Evolutionary conservation across 2,329 filamentous ascomycete genomes (phyloP).

Genomic region (Pseudocercospora macadamiae): DNA sequence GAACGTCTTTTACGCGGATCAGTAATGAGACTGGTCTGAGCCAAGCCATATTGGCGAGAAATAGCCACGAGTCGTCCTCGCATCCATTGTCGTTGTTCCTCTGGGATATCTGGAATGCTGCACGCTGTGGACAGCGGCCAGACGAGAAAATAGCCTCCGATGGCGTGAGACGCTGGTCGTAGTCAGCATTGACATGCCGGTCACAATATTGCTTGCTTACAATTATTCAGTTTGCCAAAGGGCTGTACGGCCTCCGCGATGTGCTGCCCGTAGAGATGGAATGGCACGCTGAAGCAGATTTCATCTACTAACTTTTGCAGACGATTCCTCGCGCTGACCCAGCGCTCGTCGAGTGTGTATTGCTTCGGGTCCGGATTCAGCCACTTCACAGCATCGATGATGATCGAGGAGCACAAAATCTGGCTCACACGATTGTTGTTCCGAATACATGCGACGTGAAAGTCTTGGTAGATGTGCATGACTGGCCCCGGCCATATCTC

Average conservation of each 20-base stretch:
- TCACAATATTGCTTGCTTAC: neutral
- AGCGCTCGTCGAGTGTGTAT: conserved; percentile 7
- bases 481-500: conserved; percentile 13
- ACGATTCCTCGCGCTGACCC: neutral
- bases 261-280: conserved; percentile 11
- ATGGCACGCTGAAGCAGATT: conserved; percentile 17
- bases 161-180: neutral
- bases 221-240: neutral
- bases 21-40: conserved; percentile 4
- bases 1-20: conserved; percentile 7
- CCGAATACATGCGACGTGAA: conserved; percentile 7
- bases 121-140: conserved; percentile 14
- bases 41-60: conserved; percentile 10
- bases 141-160: conserved; percentile 13
- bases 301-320: conserved; percentile 12
- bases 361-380: neutral
- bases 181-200: neutral
- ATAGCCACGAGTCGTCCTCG: conserved; percentile 8
- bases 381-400: conserved; percentile 18
- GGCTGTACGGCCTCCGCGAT: neutral
- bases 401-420: conserved; percentile 9
- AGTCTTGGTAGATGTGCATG: conserved; percentile 16
- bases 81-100: conserved; percentile 11
- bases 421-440: conserved; percentile 17
- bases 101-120: conserved; percentile 11